Conservation (phyloP, 2,329 filamentous ascomycete species). For the Botrytis sinoallii region DNA sequence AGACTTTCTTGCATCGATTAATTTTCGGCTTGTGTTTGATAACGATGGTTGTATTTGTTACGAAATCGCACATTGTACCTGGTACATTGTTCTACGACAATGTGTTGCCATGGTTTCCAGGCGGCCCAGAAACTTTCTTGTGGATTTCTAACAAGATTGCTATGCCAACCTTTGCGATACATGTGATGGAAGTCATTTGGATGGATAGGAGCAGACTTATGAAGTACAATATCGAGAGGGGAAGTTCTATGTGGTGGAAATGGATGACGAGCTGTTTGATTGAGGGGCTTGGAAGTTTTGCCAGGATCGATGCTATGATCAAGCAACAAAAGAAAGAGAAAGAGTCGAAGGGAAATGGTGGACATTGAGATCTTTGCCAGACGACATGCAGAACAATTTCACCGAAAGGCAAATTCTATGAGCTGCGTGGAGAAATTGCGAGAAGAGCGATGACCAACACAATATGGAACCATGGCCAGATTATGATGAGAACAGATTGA, state of each 20-base stretch:
- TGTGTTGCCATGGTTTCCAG: slow-evolving; percentile 52
- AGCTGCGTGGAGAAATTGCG: not conserved
- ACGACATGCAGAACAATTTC: not conserved
- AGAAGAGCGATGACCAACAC: not conserved
- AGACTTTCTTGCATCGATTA: slow-evolving; percentile 44
- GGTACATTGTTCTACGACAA: slow-evolving; percentile 50
- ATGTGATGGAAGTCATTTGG: slow-evolving; percentile 59
- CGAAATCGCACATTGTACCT: slow-evolving; percentile 50
- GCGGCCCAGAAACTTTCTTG: slow-evolving; percentile 56
- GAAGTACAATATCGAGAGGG: slow-evolving; percentile 48
- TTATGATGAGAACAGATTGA: not conserved
- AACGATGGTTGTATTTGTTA: slow-evolving; percentile 51
- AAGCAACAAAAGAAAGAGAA: slow-evolving; percentile 43
- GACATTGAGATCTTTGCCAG: not conserved
- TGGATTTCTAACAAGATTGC: slow-evolving; percentile 59
- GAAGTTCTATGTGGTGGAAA: slow-evolving; percentile 48
- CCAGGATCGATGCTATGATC: slow-evolving; percentile 50
- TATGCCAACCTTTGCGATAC: slow-evolving; percentile 58
- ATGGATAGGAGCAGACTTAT: slow-evolving; percentile 49
- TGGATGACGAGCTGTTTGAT: slow-evolving; percentile 54
- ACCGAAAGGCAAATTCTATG: not conserved
- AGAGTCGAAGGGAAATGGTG: slow-evolving; percentile 30
- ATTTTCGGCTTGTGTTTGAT: slow-evolving; percentile 54
- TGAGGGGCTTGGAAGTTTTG: slow-evolving; percentile 52
- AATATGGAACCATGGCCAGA: not conserved